phyloP scores from a whole-genome alignment of 129 eudicot species.

The Kitagawia praeruptora region DNA sequence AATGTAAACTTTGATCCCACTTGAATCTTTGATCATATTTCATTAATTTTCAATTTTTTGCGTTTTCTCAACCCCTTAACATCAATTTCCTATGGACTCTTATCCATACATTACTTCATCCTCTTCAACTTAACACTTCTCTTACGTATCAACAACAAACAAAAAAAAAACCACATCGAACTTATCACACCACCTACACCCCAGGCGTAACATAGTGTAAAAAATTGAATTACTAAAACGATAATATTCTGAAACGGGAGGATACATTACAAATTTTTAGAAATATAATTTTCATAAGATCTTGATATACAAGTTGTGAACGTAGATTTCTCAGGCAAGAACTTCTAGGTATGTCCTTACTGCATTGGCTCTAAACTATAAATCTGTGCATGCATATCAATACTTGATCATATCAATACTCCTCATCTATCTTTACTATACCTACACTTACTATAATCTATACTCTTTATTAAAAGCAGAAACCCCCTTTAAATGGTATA shows the following conservation, averaged over 20 bases:
- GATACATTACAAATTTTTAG: neutral
- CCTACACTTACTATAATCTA: too few species aligned
- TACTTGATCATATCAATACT: too few species aligned
- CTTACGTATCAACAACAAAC: conserved; percentile 8
- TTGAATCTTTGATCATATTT: neutral
- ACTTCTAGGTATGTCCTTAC: neutral
- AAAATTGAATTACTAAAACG: neutral
- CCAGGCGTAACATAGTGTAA: conserved; percentile 21
- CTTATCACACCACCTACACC: conserved; percentile 32
- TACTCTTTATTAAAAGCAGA: too few species aligned
- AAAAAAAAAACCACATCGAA: neutral
- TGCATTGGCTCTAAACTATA: neutral
- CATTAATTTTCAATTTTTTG: too few species aligned
- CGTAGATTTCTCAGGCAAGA: neutral
- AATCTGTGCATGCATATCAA: neutral
- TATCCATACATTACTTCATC: conserved; percentile 19
- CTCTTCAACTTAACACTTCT: conserved; percentile 16
- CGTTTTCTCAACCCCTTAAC: neutral
- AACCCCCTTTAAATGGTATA: too few species aligned
- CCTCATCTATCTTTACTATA: too few species aligned
- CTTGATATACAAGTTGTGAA: neutral
- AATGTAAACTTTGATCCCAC: too few species aligned
- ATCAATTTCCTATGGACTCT: neutral
- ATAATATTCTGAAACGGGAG: neutral
- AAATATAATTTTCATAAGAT: neutral